Percentiles rank a stretch among this genome's conserved stretches.
phyloP scores from a whole-genome alignment of 495 filamentous ascomycete species.

The Hypomontagnella monticulosa region DNA sequence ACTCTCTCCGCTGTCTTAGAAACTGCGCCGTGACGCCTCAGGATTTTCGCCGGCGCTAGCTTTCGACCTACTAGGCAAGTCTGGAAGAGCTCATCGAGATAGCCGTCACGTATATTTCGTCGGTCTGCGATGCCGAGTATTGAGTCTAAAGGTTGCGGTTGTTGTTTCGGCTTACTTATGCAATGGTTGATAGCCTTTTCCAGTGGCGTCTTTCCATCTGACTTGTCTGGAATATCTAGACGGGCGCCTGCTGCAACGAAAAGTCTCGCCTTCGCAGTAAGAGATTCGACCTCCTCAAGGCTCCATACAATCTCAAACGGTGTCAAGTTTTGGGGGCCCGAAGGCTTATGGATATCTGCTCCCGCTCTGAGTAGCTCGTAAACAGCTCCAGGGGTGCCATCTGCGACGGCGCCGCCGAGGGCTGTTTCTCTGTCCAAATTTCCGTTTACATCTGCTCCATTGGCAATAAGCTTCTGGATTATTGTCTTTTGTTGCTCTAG shows the following conservation, averaged over 20 bases:
- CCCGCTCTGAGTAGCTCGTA: constrained; percentile 21
- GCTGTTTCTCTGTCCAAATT: not conserved
- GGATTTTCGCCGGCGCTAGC: not conserved
- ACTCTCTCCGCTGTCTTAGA: not conserved
- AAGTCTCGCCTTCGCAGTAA: constrained; percentile 10
- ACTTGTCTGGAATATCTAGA: constrained; percentile 4
- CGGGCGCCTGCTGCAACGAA: constrained; percentile 23
- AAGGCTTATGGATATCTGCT: constrained; percentile 7
- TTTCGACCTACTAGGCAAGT: not conserved
- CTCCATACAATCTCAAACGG: constrained; percentile 14
- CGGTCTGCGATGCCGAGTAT: constrained; percentile 2
- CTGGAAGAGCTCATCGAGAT: constrained; percentile 22
- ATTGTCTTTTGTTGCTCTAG: not conserved
- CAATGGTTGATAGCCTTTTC: not conserved
- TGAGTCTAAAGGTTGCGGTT: not conserved
- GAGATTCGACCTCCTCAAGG: not conserved
- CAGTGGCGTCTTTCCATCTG: not conserved
- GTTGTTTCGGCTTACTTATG: too few species aligned
- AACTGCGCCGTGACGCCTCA: constrained; percentile 17
- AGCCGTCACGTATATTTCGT: constrained; percentile 1
- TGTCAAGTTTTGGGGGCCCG: not conserved
- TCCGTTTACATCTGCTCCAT: constrained; percentile 7
- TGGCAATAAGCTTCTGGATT: constrained; percentile 1
- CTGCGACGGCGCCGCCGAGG: constrained; percentile 12
- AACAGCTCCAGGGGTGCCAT: not conserved